Conservation (phyloP, 176 grass and related monocot genomes). For the Microstegium vimineum region DNA sequence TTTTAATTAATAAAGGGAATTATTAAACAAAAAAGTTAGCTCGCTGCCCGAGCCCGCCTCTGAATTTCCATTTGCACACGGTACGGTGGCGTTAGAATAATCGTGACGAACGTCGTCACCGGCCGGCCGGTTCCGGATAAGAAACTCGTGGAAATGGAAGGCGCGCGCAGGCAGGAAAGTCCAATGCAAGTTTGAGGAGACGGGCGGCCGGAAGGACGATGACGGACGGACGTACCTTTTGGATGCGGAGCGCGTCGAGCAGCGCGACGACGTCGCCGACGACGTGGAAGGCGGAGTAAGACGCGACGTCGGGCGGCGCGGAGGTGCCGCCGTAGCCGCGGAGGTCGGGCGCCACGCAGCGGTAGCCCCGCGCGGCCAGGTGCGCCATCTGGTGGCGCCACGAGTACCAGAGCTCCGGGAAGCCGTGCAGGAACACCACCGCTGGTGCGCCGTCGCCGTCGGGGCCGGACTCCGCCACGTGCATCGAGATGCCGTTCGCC, state of each 20-base stretch:
- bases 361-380: constrained; percentile 50
- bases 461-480: constrained; percentile 69
- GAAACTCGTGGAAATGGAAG: too few relatives aligned
- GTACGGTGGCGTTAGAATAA: too few relatives aligned
- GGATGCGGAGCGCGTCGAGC: constrained; percentile 51
- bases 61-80: too few relatives aligned
- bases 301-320: constrained; percentile 27
- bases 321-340: constrained; percentile 64
- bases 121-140: too few relatives aligned
- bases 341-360: constrained; percentile 68
- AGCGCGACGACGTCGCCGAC: constrained; percentile 73
- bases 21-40: too few relatives aligned
- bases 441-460: not conserved
- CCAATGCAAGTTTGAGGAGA: too few relatives aligned
- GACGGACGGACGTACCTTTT: constrained; percentile 30
- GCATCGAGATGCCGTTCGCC: constrained; percentile 67
- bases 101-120: too few relatives aligned
- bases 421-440: constrained; percentile 73
- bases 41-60: too few relatives aligned
- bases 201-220: too few relatives aligned
- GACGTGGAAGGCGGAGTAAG: constrained; percentile 76
- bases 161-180: too few relatives aligned
- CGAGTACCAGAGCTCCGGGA: constrained; percentile 93
- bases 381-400: constrained; percentile 72
- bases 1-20: too few relatives aligned